Conservation (phyloP, 2,329 filamentous ascomycete genomes). For the Berkeleyomyces rouxiae region DNA sequence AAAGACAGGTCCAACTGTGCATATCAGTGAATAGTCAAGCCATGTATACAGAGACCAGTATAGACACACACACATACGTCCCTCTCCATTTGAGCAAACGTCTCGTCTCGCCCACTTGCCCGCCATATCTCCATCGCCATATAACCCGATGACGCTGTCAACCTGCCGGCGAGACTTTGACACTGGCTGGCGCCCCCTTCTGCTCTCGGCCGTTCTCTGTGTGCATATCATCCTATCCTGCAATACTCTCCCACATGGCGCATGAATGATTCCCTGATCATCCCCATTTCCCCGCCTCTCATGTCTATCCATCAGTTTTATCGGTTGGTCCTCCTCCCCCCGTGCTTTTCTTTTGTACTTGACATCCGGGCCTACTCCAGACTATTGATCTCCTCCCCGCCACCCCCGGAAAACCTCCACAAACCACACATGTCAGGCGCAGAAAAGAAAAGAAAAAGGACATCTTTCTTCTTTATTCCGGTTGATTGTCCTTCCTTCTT, state of each 20-base stretch:
- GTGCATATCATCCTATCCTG: neutral
- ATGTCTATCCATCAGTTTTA: neutral
- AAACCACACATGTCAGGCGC: neutral
- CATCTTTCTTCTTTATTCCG: neutral
- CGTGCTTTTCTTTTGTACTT: neutral
- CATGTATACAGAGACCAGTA: no score
- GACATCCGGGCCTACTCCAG: constrained; percentile 1
- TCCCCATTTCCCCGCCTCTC: neutral
- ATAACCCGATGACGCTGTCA: neutral
- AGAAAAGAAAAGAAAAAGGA: neutral
- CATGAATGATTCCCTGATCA: neutral
- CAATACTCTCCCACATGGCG: neutral
- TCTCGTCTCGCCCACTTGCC: neutral
- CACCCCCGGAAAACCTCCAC: neutral
- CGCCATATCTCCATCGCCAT: neutral
- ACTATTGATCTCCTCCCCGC: neutral
- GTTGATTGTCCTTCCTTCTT: neutral
- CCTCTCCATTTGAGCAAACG: neutral
- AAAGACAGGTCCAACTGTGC: no score
- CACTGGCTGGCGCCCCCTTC: neutral
- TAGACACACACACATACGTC: no score
- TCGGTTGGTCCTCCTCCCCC: neutral
- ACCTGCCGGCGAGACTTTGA: neutral
- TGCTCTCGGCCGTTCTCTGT: neutral
- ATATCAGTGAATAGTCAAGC: no score